Conservation (phyloP, 176 grass and related monocot species). For the Oryza longistaminata region DNA sequence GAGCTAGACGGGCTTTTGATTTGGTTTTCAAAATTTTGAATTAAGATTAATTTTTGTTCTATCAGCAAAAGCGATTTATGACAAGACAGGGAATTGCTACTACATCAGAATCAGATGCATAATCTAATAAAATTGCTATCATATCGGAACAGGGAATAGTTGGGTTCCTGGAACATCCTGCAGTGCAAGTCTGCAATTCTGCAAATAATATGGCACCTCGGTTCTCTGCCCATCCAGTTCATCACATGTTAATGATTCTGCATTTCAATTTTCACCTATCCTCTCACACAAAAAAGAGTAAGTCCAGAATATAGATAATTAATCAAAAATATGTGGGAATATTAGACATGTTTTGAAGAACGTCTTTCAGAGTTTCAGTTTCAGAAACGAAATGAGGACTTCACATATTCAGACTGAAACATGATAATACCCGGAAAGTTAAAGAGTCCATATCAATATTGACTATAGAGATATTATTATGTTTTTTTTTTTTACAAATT, state of each 20-base stretch:
- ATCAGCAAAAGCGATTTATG: too few relatives aligned
- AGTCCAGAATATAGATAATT: too few relatives aligned
- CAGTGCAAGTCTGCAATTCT: background rate
- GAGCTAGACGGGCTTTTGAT: background rate
- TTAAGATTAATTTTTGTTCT: too few relatives aligned
- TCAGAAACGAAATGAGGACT: too few relatives aligned
- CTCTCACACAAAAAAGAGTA: too few relatives aligned
- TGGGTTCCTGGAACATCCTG: background rate
- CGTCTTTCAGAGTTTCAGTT: too few relatives aligned
- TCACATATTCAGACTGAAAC: background rate
- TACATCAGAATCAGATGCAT: background rate
- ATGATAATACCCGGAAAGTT: background rate
- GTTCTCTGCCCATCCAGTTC: background rate
- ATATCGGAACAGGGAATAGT: background rate
- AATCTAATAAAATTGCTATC: background rate
- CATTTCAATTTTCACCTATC: background rate
- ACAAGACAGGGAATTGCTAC: too few relatives aligned
- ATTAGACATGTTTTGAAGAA: too few relatives aligned
- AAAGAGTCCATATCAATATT: background rate
- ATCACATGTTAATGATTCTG: background rate
- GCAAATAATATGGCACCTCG: background rate
- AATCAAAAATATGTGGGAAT: too few relatives aligned
- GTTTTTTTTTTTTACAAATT: constrained; percentile 5
- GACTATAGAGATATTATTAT: background rate
- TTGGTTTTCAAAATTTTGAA: too few relatives aligned